Percentiles rank a stretch among this genome's conserved stretches.
phyloP scores from a whole-genome alignment of 169 alveolate genomes.

The Cryptosporidium parvum region DNA sequence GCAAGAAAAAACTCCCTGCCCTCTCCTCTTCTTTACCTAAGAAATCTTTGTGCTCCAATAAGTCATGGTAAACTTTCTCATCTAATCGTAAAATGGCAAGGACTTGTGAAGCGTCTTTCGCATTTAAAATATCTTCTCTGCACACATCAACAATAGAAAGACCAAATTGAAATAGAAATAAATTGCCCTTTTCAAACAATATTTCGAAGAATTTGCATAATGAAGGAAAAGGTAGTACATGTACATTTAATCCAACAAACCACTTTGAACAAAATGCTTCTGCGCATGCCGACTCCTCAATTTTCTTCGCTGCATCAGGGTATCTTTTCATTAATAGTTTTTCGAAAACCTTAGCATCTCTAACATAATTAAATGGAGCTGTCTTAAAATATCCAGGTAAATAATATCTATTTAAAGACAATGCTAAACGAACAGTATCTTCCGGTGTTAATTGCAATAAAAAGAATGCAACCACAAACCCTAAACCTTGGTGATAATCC shows the following conservation, averaged over 20 bases:
- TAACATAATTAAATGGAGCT: conserved; percentile 81
- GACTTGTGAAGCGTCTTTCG: conserved; percentile 78
- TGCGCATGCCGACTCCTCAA: conserved; percentile 77
- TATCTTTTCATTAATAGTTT: conserved; percentile 56
- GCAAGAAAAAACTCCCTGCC: conserved; percentile 78
- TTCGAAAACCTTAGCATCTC: conserved; percentile 82
- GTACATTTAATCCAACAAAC: conserved; percentile 82
- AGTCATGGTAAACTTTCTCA: conserved; percentile 74
- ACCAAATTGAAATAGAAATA: conserved; percentile 78
- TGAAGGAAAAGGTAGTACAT: conserved; percentile 81
- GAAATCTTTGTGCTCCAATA: conserved; percentile 20
- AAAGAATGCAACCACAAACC: conserved; percentile 80
- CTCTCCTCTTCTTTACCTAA: conserved; percentile 18
- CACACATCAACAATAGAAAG: conserved; percentile 74
- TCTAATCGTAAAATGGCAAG: conserved; percentile 80
- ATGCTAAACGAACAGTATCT: conserved; percentile 76
- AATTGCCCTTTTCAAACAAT: conserved; percentile 73
- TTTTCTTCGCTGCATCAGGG: conserved; percentile 75
- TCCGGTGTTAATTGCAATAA: conserved; percentile 76
- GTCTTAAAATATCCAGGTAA: conserved; percentile 81
- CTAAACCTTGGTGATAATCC: conserved; percentile 83
- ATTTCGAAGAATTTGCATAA: conserved; percentile 77
- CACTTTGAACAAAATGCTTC: conserved; percentile 82
- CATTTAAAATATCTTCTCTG: conserved; percentile 74
- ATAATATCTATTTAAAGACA: conserved; percentile 78